Conservation (phyloP, 73 alveolate genomes). For the Blepharisma stoltei region DNA sequence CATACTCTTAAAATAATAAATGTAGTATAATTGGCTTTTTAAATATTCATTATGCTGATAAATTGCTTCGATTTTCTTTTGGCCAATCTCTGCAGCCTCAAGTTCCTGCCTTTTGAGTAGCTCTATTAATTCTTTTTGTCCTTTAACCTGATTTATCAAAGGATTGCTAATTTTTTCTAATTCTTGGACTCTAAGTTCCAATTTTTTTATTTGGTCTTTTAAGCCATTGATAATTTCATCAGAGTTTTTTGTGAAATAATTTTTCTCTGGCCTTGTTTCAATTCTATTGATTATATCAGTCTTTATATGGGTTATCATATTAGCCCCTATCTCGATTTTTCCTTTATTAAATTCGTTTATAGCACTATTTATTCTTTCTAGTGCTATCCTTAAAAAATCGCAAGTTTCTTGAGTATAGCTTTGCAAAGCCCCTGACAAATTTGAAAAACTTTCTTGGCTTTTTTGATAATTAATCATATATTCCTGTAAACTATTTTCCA, state of each 20-base stretch:
- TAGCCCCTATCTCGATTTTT: neutral
- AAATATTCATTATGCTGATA: neutral
- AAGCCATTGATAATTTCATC: neutral
- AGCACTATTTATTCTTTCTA: conserved; percentile 11
- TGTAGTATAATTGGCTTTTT: neutral
- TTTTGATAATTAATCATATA: neutral
- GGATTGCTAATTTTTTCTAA: neutral
- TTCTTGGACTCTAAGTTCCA: neutral
- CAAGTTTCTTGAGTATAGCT: neutral
- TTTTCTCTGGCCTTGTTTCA: neutral
- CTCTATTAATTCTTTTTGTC: neutral
- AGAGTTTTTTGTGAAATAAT: neutral
- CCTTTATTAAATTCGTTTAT: neutral
- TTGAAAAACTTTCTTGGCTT: neutral
- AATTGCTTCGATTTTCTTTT: neutral
- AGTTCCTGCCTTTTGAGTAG: neutral
- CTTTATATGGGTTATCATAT: neutral
- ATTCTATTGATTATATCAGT: neutral
- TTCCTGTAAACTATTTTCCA: conserved; percentile 15
- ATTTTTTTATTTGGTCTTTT: neutral
- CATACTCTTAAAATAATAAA: too few species aligned
- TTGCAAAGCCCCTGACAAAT: neutral
- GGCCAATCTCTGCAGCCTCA: neutral
- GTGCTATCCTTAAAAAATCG: neutral
- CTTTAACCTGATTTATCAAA: neutral